phyloP scores from a whole-genome alignment of 2,329 filamentous ascomycete genomes.

The Penicillium sumatraense region DNA sequence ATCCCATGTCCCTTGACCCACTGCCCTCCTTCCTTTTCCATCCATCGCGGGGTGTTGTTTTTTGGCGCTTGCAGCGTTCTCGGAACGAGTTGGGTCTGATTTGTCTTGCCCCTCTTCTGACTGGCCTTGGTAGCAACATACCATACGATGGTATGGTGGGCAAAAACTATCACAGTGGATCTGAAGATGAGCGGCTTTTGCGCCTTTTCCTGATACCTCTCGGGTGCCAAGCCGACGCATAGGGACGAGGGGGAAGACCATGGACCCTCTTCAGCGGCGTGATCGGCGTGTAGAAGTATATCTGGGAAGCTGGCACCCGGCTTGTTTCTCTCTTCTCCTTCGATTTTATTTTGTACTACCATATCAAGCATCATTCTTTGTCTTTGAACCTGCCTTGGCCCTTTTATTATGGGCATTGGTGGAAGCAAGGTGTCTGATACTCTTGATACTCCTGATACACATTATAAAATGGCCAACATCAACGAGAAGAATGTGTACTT shows the following conservation, averaged over 20 bases:
- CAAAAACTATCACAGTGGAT: conserved; percentile 6
- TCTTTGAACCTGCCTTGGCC: neutral
- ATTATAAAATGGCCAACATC: conserved; percentile 26
- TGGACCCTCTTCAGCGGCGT: conserved; percentile 1
- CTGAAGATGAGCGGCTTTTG: conserved; percentile 1
- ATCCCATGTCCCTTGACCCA: neutral
- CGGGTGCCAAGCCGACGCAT: conserved; percentile 18
- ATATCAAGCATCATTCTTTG: neutral
- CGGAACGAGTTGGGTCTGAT: neutral
- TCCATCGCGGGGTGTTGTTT: neutral
- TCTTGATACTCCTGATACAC: neutral
- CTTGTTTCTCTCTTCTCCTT: neutral
- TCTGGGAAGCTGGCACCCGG: neutral
- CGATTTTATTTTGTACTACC: neutral
- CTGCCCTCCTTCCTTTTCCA: neutral
- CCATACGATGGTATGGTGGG: neutral
- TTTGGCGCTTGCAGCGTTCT: conserved; percentile 10
- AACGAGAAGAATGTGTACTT: conserved; percentile 60
- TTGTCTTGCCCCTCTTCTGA: conserved; percentile 2
- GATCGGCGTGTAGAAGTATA: conserved; percentile 12
- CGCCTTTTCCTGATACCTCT: conserved; percentile 4
- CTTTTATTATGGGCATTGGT: conserved; percentile 1
- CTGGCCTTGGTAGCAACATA: neutral
- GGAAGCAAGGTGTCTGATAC: conserved; percentile 1
- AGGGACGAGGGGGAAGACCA: conserved; percentile 1